Conservation (phyloP, 1,284 basidiomycete species). For the Ganoderma multipileum region DNA sequence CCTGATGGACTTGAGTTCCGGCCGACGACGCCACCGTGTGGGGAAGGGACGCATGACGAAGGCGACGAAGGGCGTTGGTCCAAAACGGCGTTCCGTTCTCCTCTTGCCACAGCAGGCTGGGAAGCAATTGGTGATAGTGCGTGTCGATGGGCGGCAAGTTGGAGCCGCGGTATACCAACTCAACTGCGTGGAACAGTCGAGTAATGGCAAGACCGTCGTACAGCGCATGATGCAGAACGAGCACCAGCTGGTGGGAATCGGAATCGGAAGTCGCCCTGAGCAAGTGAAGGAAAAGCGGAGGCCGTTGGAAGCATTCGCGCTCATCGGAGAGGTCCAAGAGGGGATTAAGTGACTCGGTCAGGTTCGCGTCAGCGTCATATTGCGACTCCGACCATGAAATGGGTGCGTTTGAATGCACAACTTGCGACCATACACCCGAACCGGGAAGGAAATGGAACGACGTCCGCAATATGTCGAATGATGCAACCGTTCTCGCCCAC, state of each 20-base stretch:
- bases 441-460: slow-evolving; percentile 53
- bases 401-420: slow-evolving; percentile 45
- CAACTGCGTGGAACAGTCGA: slow-evolving; percentile 44
- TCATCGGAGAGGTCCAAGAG: slow-evolving; percentile 20
- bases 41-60: slow-evolving; percentile 32
- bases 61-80: slow-evolving; percentile 42
- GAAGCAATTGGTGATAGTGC: slow-evolving; percentile 47
- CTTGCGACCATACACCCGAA: slow-evolving; percentile 51
- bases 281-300: slow-evolving; percentile 46
- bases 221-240: slow-evolving; percentile 58
- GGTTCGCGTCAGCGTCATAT: slow-evolving; percentile 22
- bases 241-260: slow-evolving; percentile 39
- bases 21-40: slow-evolving; percentile 15
- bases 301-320: slow-evolving; percentile 36
- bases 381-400: slow-evolving; percentile 44
- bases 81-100: slow-evolving; percentile 49
- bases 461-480: slow-evolving; percentile 51
- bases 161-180: slow-evolving; percentile 41
- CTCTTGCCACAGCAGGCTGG: slow-evolving; percentile 46
- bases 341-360: slow-evolving; percentile 24
- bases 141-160: slow-evolving; percentile 23
- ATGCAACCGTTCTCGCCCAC: slow-evolving; percentile 44
- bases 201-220: slow-evolving; percentile 56
- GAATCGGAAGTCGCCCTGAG: slow-evolving; percentile 20
- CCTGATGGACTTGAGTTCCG: slow-evolving; percentile 13